phyloP scores from a whole-genome alignment of 176 grass and related monocot genomes.

The Musa itinerans region DNA sequence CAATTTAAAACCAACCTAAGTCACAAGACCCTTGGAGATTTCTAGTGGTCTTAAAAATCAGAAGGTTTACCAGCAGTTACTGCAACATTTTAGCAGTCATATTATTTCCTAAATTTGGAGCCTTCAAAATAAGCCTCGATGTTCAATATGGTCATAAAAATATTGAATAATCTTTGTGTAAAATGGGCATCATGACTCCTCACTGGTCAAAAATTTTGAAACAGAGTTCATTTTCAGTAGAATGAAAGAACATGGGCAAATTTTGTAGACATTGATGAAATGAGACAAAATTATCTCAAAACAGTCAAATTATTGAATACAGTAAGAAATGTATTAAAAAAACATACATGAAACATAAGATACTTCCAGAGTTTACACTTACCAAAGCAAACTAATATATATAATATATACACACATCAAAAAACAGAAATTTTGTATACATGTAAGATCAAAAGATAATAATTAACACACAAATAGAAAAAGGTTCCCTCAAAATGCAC shows the following conservation, averaged over 20 bases:
- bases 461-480: neutral
- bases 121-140: neutral
- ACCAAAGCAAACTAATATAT: too few species aligned
- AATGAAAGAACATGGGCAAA: neutral
- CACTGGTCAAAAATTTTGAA: neutral
- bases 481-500: neutral
- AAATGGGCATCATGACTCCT: neutral
- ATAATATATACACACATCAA: too few species aligned
- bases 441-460: neutral
- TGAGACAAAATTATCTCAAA: too few species aligned
- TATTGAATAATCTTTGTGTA: neutral
- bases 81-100: neutral
- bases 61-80: neutral
- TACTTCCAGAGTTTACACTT: too few species aligned
- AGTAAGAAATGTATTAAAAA: too few species aligned
- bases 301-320: too few species aligned
- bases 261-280: neutral
- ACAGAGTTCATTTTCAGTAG: neutral
- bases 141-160: too few species aligned
- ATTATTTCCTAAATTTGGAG: neutral
- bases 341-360: too few species aligned
- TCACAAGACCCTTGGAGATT: neutral
- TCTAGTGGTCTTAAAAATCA: neutral
- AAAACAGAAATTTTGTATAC: too few species aligned
- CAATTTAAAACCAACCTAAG: neutral